Percentiles rank a stretch among this genome's conserved stretches.
These are phyloP conservation scores for Fulvia fulva DNA, from an alignment of 2,329 filamentous ascomycete genomes.

Conservation along the genomic window DNA sequence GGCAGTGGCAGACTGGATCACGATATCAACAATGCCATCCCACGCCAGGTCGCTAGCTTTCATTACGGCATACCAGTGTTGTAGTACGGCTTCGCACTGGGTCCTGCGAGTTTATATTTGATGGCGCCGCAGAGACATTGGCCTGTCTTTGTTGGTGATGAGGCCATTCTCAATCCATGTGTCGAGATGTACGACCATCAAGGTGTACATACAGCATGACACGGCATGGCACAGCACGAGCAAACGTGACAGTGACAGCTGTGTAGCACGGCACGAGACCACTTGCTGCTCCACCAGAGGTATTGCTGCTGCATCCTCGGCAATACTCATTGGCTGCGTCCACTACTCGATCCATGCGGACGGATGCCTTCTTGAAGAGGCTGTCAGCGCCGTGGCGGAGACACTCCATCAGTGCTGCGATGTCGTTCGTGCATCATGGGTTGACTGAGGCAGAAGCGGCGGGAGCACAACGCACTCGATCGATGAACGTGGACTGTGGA, in stretches of 20 bases:
- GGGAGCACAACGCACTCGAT: not conserved
- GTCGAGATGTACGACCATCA: constrained; percentile 1
- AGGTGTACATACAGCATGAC: not conserved
- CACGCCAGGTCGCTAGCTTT: not conserved
- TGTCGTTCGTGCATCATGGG: not conserved
- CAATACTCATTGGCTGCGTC: not conserved
- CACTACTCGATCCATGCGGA: not conserved
- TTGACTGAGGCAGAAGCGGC: not conserved
- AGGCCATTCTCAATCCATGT: not conserved
- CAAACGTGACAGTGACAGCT: not conserved
- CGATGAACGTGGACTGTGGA: not conserved
- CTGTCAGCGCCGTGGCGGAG: not conserved
- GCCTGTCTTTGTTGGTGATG: constrained; percentile 23
- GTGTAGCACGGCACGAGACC: not conserved
- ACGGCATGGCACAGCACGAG: not conserved
- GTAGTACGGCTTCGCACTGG: constrained; percentile 38
- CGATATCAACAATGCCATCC: not conserved
- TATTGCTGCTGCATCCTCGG: not conserved
- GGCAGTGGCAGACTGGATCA: constrained; percentile 43
- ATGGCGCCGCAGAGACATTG: constrained; percentile 44
- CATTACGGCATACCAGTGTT: constrained; percentile 20
- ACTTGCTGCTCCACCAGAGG: not conserved
- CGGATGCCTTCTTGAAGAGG: not conserved
- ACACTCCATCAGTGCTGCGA: not conserved
- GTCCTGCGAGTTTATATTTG: constrained; percentile 43